phyloP scores from a whole-genome alignment of 2,329 filamentous ascomycete genomes.

The Penicillium hesseltinei region DNA sequence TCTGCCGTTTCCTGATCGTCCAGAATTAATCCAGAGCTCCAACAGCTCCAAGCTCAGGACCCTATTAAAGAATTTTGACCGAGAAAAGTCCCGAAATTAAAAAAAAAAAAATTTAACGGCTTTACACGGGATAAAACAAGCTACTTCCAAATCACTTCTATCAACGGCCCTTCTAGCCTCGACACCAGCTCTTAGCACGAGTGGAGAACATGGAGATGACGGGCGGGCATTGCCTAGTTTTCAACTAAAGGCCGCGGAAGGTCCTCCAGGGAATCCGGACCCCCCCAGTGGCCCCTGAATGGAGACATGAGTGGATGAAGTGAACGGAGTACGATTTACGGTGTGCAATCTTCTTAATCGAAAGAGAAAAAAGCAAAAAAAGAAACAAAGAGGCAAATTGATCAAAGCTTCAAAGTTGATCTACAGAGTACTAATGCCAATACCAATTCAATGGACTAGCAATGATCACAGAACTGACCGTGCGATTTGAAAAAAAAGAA shows the following conservation, averaged over 20 bases:
- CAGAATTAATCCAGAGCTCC: not conserved
- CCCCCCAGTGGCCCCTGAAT: constrained; percentile 6
- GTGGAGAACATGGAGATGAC: constrained; percentile 24
- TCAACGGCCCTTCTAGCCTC: constrained; percentile 9
- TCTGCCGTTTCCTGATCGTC: constrained; percentile 1
- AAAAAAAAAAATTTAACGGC: not conserved
- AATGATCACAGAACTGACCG: constrained; percentile 3
- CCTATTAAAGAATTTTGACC: not conserved
- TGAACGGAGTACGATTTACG: not conserved
- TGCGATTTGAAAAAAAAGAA: constrained; percentile 14
- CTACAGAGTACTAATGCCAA: not conserved
- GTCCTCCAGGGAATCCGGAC: constrained; percentile 17
- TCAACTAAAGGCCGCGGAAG: constrained; percentile 21
- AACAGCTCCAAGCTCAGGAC: not conserved
- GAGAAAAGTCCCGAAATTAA: not conserved
- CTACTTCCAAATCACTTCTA: not conserved
- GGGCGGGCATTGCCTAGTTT: constrained; percentile 28
- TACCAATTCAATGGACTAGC: not conserved
- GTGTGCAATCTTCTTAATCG: not conserved
- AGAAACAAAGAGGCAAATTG: constrained; percentile 4
- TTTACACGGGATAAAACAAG: constrained; percentile 1
- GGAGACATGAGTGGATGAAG: not conserved
- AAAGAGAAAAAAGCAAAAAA: not conserved
- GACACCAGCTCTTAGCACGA: constrained; percentile 6
- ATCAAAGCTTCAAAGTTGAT: not conserved